Percentiles rank a stretch among this genome's conserved stretches.
phyloP scores from a whole-genome alignment of 176 grass and related monocot species.

The Areca catechu region DNA sequence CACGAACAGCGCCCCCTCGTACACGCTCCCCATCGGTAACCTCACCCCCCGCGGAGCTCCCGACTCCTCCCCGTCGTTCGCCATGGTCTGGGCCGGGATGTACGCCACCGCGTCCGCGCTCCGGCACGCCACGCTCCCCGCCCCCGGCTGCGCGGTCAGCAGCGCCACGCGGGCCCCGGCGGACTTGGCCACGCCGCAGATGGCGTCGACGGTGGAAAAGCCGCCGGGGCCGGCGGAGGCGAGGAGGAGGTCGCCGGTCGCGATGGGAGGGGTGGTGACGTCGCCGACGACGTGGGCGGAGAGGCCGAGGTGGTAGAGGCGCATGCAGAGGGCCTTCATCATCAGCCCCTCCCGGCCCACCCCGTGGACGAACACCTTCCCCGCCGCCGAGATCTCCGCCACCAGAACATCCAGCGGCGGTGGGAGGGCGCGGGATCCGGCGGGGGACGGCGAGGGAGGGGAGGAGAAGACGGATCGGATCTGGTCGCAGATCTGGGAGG shows the following conservation, averaged over 20 bases:
- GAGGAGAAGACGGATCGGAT: slow-evolving; percentile 61
- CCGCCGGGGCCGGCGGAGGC: slow-evolving; percentile 60
- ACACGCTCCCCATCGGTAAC: slow-evolving; percentile 74
- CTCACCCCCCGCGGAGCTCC: slow-evolving; percentile 16
- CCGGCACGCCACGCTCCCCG: slow-evolving; percentile 28
- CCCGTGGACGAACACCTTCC: slow-evolving; percentile 69
- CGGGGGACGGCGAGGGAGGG: background rate
- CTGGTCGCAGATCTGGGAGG: slow-evolving; percentile 54
- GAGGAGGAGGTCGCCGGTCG: slow-evolving; percentile 46
- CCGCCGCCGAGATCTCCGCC: slow-evolving; percentile 19
- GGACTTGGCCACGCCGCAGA: no score
- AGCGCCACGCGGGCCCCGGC: slow-evolving; percentile 14
- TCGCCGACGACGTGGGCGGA: slow-evolving; percentile 64
- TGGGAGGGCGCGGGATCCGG: background rate
- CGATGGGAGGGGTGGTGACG: slow-evolving; percentile 48
- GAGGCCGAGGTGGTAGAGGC: slow-evolving; percentile 78
- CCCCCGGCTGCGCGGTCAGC: slow-evolving; percentile 44
- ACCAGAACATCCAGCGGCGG: slow-evolving; percentile 33
- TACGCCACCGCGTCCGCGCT: slow-evolving; percentile 23
- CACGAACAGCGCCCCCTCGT: slow-evolving; percentile 63
- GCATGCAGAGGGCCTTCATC: slow-evolving; percentile 77
- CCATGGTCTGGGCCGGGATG: slow-evolving; percentile 81
- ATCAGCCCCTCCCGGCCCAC: slow-evolving; percentile 96
- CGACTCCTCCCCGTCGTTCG: slow-evolving; percentile 31
- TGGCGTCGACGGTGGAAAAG: slow-evolving; percentile 46